A percentile compares a stretch with the other conserved stretches of the same genome.
phyloP scores from a whole-genome alignment of 306 rosid species.

The Hippophae tibetana region DNA sequence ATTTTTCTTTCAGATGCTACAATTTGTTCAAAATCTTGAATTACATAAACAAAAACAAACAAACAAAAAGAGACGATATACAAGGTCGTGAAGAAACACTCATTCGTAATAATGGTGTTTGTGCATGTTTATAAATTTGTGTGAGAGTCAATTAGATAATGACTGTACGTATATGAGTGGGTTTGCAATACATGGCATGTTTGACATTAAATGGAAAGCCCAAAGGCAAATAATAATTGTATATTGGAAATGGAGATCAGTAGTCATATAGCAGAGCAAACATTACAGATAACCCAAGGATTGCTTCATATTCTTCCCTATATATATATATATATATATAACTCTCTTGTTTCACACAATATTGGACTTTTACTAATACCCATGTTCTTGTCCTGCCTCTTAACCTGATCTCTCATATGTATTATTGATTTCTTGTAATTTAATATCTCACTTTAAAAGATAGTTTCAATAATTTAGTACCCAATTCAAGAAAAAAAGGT shows the following conservation, averaged over 20 bases:
- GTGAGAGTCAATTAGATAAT: conserved; percentile 8
- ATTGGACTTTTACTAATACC: no score
- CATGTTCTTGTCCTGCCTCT: no score
- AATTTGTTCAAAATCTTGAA: no score
- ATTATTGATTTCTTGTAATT: no score
- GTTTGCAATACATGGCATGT: conserved; percentile 7
- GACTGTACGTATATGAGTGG: conserved; percentile 14
- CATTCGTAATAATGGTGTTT: conserved; percentile 23
- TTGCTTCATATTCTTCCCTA: no score
- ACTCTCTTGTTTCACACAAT: no score
- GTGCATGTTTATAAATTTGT: conserved; percentile 24
- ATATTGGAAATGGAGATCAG: conserved; percentile 12
- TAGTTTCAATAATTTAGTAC: no score
- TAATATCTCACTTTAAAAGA: no score
- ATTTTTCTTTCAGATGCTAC: no score
- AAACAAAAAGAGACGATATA: not conserved
- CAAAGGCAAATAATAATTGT: conserved; percentile 9
- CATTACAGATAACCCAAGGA: not conserved
- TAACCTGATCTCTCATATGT: no score
- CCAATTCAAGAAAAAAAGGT: no score
- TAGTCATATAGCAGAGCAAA: conserved; percentile 2
- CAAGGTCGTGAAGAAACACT: conserved; percentile 5
- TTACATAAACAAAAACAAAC: not conserved
- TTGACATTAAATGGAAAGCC: conserved; percentile 9
- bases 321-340: no score